A percentile compares a stretch with the other conserved stretches of the same genome.
These are phyloP conservation scores for Trichosporon faecale DNA, from an alignment of 1,284 basidiomycete genomes.

Conservation along the genomic window DNA sequence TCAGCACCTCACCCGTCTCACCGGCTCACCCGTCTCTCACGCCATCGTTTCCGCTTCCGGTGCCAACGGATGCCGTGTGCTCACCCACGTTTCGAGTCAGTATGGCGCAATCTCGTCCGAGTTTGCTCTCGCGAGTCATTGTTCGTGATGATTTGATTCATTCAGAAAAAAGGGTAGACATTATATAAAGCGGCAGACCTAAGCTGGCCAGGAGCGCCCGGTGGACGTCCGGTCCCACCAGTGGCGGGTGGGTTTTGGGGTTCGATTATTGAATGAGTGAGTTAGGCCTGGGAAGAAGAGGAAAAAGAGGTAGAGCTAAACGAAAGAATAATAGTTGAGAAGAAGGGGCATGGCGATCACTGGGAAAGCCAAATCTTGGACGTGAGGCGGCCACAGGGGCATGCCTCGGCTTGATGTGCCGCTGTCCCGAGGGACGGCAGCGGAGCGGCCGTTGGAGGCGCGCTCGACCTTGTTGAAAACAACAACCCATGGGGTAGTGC, in stretches of 20 bases:
- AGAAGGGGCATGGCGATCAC: background rate
- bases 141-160: background rate
- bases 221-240: background rate
- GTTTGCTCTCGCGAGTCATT: background rate
- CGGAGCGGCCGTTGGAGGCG: slow-evolving; percentile 10
- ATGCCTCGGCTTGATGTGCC: background rate
- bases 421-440: background rate
- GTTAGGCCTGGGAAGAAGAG: slow-evolving; percentile 5
- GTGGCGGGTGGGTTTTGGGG: slow-evolving; percentile 12
- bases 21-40: background rate
- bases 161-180: background rate
- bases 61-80: background rate
- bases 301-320: slow-evolving; percentile 11
- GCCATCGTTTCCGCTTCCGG: background rate
- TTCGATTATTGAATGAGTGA: background rate
- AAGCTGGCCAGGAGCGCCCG: background rate
- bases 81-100: background rate
- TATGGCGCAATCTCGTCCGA: slow-evolving; percentile 6
- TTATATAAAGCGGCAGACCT: slow-evolving; percentile 5
- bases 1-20: background rate
- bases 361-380: slow-evolving; percentile 1
- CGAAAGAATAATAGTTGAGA: background rate
- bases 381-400: background rate
- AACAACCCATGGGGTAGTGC: slow-evolving; percentile 10
- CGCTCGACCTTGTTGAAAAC: slow-evolving; percentile 10